A percentile compares a stretch with the other conserved stretches of the same genome.
Conservation (phyloP, 2,329 filamentous ascomycete species). For the Ambrosiella beaveri region DNA sequence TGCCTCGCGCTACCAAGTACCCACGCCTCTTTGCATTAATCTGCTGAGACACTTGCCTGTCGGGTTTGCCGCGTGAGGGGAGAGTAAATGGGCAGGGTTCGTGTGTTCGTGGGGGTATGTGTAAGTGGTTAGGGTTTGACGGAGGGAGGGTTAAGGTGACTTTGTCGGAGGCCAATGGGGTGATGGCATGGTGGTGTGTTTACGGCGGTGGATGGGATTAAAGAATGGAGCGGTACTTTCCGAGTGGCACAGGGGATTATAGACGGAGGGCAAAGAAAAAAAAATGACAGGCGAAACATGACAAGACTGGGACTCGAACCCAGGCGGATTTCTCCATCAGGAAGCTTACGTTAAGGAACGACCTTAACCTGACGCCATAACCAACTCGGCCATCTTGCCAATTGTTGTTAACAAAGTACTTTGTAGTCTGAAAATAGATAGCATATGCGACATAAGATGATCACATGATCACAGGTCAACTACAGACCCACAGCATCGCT, state of each 20-base stretch:
- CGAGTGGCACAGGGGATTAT: too few species aligned
- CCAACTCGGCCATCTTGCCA: conserved; percentile 22
- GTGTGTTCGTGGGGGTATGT: too few species aligned
- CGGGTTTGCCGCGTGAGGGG: background rate
- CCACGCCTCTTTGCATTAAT: background rate
- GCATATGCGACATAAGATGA: too few species aligned
- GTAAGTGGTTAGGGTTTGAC: background rate
- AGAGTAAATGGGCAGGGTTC: background rate
- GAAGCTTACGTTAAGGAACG: conserved; percentile 16
- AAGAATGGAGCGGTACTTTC: background rate
- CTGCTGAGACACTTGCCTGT: conserved; percentile 1
- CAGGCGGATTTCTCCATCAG: conserved; percentile 13
- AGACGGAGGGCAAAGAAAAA: too few species aligned
- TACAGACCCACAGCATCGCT: too few species aligned
- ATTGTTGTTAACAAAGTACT: background rate
- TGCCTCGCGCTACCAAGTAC: background rate
- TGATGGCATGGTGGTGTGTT: background rate
- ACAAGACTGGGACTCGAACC: conserved; percentile 13
- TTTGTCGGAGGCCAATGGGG: too few species aligned
- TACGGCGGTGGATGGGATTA: background rate
- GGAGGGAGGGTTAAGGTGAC: background rate
- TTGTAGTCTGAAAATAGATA: too few species aligned
- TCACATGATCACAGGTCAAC: too few species aligned
- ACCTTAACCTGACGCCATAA: conserved; percentile 23
- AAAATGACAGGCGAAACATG: background rate